Base-by-base conservation (phyloP, 208 protist genomes). In the Acanthamoeba triangularis region DNA sequence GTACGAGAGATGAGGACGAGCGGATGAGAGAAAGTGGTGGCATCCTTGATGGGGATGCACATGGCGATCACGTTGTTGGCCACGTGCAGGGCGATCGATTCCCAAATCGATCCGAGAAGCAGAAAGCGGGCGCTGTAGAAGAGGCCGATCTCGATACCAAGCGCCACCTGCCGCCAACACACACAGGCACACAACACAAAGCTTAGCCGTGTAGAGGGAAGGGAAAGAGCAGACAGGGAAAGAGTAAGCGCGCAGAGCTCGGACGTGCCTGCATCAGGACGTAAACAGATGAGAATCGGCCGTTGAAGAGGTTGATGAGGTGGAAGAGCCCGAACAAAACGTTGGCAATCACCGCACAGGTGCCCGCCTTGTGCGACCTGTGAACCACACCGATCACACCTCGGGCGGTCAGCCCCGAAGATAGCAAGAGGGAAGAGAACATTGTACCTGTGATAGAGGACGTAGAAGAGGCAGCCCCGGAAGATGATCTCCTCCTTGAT, bases 401-500 rank as follows among this genome's bases (percentile, higher is more conserved):
- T 13, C 44, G 44, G 44, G 44, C 10, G 44, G 44, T 47, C 10
- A 47, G 44, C 44, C 44, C 44, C 7, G 72, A 82, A 6, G 35
- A 78, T 8, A 11, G 67, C 5, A 23, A 35, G 44, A 76, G n/a
- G 37, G 16, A 78, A 13, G 35, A 14, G 16, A 23, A 3, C 25
- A 25, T 56, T 28, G 5, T 11, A 90, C 90, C 90, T 94, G 2
- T 47, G 35, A 18, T 84, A 94, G 72, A 94, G 67, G 7, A 94
- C n/a, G 90, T 85, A 84, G 37, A 94, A 84, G 13, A 94, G 44
- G 30, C 90, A 94, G 7, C 90, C 90, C 6, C 90, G 65, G 41
- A 94, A 94, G 30, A 94, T 30, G 28, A 94, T 41, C 49, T 94
- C 90, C n/a, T 94, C 90, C 72, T 94, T 94, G 49, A 94, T 85